Conservation (phyloP, 768 basidiomycete genomes). For the Lactifluus hygrophoroides region DNA sequence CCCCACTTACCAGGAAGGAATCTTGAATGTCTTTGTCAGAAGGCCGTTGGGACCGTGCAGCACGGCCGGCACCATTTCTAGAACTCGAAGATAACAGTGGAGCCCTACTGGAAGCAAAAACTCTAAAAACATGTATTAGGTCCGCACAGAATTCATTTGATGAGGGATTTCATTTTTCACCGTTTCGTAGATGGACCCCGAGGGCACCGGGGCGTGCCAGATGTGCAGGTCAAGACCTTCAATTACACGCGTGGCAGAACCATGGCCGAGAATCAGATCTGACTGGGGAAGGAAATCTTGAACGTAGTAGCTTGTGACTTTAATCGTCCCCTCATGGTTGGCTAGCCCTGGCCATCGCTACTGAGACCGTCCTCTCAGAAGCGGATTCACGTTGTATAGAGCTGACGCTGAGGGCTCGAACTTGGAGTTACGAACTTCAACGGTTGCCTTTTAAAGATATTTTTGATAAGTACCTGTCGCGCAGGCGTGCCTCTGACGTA, state of each 20-base stretch:
- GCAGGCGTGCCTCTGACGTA: conserved; percentile 13
- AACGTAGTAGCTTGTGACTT: too few relatives aligned
- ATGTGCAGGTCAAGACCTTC: background rate
- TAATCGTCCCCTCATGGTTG: background rate
- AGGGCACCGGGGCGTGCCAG: background rate
- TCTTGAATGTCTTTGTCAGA: background rate
- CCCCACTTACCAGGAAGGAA: background rate
- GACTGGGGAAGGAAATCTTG: background rate
- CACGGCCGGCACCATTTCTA: background rate
- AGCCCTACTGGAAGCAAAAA: background rate
- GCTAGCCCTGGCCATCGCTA: background rate
- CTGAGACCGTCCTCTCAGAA: background rate
- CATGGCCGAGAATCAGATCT: background rate
- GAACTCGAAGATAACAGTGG: background rate
- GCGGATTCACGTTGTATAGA: background rate
- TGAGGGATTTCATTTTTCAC: background rate
- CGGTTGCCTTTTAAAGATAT: conserved; percentile 7
- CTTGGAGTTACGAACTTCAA: conserved; percentile 1
- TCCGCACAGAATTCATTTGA: background rate
- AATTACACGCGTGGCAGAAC: background rate
- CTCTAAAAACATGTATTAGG: background rate
- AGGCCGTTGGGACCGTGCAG: background rate
- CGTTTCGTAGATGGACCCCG: background rate
- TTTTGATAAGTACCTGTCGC: background rate
- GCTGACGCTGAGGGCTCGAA: conserved; percentile 11